Base-by-base conservation (phyloP, 352 stramenopile genomes). In the Globisporangium splendens region DNA sequence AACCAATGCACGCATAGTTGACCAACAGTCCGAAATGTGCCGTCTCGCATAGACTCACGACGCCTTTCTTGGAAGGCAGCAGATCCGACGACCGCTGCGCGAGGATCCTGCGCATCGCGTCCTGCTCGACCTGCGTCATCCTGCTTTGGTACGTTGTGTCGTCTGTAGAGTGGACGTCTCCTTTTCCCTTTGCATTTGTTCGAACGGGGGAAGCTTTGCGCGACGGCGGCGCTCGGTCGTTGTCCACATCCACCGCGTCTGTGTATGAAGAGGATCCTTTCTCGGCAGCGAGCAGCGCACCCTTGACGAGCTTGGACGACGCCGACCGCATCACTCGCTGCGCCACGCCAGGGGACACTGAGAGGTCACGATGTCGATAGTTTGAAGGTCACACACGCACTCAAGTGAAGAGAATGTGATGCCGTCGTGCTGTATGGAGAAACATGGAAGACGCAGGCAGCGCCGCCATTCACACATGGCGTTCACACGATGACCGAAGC, bases 1-100 rank as follows among this genome's bases (percentile, higher is more conserved):
- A 88, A n/a, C 82, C 82, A 35, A 88, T 88, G 59, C 69, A 85
- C 24, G 72, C 68, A 58, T 91, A 89, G 59, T 91, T 88, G 63
- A 86, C 70, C 7, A 89, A 66, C 18, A 91, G 57, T 1, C 79
- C 79, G 24, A 86, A 57, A 41, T 77, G 73, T n/a, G 73, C 48
- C 2, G 48, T 21, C 44, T 79, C 68, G 24, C 70, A 65, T 13
- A 56, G 13, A 20, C 54, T 61, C 35, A 84, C 71, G 35, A 64
- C 62, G 5, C 68, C 72, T 33, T 83, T 79, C 17, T 50, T 64
- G 24, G 66, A 75, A 54, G 65, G 72, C 56, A 78, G 43, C 54
- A 63, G 55, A 58, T 87, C 74, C 12, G 65, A 83, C 46, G 65
- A 78, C 15, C 70, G 59, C 47, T 63, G 60, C 3, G 56, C 68